phyloP scores from a whole-genome alignment of 768 basidiomycete species.

The Pleurotus citrinopileatus region DNA sequence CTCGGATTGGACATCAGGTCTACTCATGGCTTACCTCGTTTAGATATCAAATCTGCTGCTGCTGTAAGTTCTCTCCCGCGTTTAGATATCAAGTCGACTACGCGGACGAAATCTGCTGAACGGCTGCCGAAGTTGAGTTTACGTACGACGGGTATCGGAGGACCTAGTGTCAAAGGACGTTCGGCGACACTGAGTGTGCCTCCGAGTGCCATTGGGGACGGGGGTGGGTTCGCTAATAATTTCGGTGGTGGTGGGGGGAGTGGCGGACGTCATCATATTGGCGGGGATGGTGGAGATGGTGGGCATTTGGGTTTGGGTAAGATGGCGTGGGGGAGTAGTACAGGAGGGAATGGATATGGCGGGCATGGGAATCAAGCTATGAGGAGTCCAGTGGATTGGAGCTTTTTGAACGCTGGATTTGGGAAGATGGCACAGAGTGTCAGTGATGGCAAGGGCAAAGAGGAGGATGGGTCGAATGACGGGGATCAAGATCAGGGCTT shows the following conservation, averaged over 20 bases:
- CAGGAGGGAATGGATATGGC: not conserved
- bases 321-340: not conserved
- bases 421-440: conserved; percentile 7
- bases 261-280: not conserved
- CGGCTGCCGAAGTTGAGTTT: not conserved
- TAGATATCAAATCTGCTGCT: conserved; percentile 2
- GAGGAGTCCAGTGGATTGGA: conserved; percentile 8
- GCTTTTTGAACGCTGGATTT: conserved; percentile 3
- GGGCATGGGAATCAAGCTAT: not conserved
- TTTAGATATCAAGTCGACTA: conserved; percentile 3
- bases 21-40: not conserved
- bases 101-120: conserved; percentile 5
- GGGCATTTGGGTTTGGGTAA: not conserved
- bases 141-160: not conserved
- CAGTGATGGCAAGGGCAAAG: not conserved
- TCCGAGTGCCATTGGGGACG: conserved; percentile 7
- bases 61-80: not conserved
- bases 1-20: conserved; percentile 5
- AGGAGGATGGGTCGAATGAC: not conserved
- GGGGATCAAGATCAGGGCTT: no score
- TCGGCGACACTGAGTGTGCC: conserved; percentile 8
- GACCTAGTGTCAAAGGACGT: not conserved
- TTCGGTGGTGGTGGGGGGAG: not conserved
- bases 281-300: not conserved
- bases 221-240: conserved; percentile 4